A percentile compares a stretch with the other conserved stretches of the same genome.
These are phyloP conservation scores for Plectranthus barbatus DNA, from an alignment of 257 asterid genomes.

Conservation along the genomic window DNA sequence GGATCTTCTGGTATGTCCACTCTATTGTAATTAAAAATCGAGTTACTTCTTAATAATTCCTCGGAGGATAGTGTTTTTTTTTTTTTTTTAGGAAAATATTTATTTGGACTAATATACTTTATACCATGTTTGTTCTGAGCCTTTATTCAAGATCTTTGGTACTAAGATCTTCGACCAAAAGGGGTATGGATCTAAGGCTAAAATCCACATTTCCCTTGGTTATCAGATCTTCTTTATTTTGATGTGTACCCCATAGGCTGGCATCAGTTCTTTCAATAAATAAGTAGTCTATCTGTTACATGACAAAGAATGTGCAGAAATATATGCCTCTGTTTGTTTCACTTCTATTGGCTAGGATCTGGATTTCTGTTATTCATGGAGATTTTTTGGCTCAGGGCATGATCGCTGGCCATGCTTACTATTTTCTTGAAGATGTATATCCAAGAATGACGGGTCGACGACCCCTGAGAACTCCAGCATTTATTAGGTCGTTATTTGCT, in stretches of 20 bases:
- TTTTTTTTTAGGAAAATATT: background rate
- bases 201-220: background rate
- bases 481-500: conserved; percentile 66
- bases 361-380: conserved; percentile 1
- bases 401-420: conserved; percentile 98
- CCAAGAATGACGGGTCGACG: conserved; percentile 89
- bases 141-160: background rate
- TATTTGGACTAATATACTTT: background rate
- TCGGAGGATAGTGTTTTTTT: background rate
- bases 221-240: too few relatives aligned
- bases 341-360: background rate
- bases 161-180: background rate
- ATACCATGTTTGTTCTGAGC: background rate
- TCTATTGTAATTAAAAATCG: background rate
- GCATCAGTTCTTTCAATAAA: too few relatives aligned
- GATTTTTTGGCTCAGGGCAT: conserved; percentile 54
- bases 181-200: background rate
- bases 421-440: conserved; percentile 83
- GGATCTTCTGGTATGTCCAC: conserved; percentile 76
- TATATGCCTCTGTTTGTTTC: too few relatives aligned
- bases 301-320: background rate
- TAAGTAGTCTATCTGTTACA: too few relatives aligned
- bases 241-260: too few relatives aligned
- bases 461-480: conserved; percentile 75
- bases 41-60: background rate